Evolutionary conservation across 2,329 filamentous ascomycete species (phyloP).

Genomic region (Penicillium freii): DNA sequence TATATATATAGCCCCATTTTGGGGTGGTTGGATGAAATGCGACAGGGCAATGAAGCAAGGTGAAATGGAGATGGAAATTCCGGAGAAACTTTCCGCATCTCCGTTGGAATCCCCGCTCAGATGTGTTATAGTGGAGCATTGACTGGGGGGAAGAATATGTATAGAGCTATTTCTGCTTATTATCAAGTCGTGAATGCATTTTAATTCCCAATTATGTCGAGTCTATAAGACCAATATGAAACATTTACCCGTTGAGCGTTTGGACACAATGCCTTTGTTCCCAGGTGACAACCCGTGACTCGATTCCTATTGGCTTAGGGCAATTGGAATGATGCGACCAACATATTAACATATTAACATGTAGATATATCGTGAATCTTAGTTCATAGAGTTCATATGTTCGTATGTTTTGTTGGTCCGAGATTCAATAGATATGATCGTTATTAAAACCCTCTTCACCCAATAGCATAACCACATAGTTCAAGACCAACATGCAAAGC

Average conservation of each 20-base stretch:
- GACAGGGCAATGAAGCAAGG: conserved; percentile 4
- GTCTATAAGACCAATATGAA: not conserved
- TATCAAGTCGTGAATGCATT: not conserved
- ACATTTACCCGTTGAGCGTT: not conserved
- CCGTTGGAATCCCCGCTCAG: conserved; percentile 16
- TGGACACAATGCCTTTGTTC: not conserved
- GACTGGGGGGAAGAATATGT: not conserved
- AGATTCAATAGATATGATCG: too few species aligned
- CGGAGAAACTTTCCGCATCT: conserved; percentile 25
- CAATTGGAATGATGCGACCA: not conserved
- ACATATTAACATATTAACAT: not conserved
- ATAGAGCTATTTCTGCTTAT: not conserved
- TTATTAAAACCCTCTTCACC: too few species aligned
- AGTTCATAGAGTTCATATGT: too few species aligned
- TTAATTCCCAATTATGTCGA: not conserved
- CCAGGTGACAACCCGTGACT: not conserved
- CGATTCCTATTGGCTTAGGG: not conserved
- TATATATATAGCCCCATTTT: conserved; percentile 12
- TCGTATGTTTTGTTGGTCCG: too few species aligned
- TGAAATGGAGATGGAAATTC: conserved; percentile 4
- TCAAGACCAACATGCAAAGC: too few species aligned
- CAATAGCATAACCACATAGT: too few species aligned
- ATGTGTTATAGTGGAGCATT: not conserved
- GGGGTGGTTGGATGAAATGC: conserved; percentile 1
- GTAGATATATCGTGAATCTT: not conserved